Evolutionary conservation across 2,329 filamentous ascomycete genomes (phyloP).

Genomic region (Pseudogymnoascus sp.): DNA sequence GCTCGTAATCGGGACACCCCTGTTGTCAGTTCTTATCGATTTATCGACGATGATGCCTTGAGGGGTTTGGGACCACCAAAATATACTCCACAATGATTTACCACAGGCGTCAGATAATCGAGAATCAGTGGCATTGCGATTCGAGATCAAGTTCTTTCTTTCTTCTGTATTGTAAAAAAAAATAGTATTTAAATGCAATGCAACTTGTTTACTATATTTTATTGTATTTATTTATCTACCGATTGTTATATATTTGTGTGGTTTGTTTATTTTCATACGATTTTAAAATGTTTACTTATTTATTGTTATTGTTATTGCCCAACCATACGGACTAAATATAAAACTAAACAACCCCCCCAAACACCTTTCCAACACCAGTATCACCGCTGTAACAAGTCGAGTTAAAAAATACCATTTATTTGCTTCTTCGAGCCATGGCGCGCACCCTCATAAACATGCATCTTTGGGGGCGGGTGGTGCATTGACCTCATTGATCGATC

Average conservation of each 20-base stretch:
- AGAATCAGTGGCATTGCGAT: not conserved
- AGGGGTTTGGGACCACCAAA: not conserved
- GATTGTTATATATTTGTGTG: not conserved
- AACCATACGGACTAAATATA: not conserved
- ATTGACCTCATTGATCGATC: not conserved
- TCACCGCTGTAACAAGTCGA: not conserved
- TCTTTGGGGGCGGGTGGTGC: not conserved
- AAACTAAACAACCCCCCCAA: not conserved
- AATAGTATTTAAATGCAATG: not conserved
- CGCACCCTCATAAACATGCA: not conserved
- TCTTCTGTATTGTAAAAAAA: not conserved
- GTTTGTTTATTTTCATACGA: not conserved
- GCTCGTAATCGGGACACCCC: not conserved
- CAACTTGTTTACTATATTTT: not conserved
- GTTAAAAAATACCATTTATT: not conserved
- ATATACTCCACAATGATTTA: not conserved
- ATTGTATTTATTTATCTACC: not conserved
- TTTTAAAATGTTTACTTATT: not conserved
- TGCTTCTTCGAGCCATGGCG: not conserved
- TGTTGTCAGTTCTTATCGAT: not conserved
- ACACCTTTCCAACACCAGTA: not conserved
- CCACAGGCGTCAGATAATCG: not conserved
- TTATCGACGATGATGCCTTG: not conserved
- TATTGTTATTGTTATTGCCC: not conserved
- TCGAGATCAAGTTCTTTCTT: not conserved